Base-by-base conservation (phyloP, 805 yeast genomes). In the Saccharomyces mikatae region DNA sequence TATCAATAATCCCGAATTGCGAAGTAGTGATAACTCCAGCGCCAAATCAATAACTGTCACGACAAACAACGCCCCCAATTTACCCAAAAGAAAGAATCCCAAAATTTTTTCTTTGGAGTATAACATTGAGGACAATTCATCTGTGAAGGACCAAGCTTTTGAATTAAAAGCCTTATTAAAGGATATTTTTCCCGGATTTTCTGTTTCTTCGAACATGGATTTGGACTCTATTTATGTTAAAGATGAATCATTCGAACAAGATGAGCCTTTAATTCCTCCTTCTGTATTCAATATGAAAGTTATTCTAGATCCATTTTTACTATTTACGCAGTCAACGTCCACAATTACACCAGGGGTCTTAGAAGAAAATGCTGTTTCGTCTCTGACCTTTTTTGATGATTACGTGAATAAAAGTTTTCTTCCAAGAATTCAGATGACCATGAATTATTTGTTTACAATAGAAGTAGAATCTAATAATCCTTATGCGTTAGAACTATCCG, bases 251-350 rank as follows among this genome's bases (percentile, higher is more conserved):
- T 77, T 76, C 56, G 75, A 81, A 24, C 78, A 80, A 60, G 84
- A 84, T 52, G 83, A 85, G 56, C 77, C 83, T 3, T 69, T 89
- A 41, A 86, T 87, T 2, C 81, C 83, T 0, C 82, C 89, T 2
- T 83, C 82, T 62, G 78, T 89, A 14, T 83, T 86, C 69, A 89
- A 90, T 62, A 88, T 91, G 85, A 78, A 91, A 59, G 78, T 87
- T 4, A 78, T 90, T 14, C 69, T 89, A 50, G 96, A 87, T 54
- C 84, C 87, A 41, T 81, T 89, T 41, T 75, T 89, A 49, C 71
- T 82, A 11, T 89, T 88, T 63, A 74, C 82, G 27, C 83, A 87
- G 48, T 83, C 87, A 1, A 72, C 87, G 1, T 71, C 76, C 10
- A 61, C 75, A 2, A 62, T 77, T 4, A 67, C 79, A 10, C 76